Conservation (phyloP, 2,329 filamentous ascomycete species). For the Coleophoma crateriformis region DNA sequence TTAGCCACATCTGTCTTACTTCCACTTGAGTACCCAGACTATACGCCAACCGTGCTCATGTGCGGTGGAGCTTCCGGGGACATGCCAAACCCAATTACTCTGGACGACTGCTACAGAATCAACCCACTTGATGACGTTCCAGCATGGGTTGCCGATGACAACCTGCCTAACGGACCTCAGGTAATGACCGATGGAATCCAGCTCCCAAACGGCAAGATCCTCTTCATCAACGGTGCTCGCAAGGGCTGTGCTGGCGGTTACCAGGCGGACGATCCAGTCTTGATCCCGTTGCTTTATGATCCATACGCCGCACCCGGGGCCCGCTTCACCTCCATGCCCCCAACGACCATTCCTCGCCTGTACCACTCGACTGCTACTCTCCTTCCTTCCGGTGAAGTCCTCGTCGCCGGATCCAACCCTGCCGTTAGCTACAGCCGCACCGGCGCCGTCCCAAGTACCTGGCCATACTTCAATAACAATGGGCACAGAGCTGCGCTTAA, state of each 20-base stretch:
- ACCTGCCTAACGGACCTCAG: not conserved
- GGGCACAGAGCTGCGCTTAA: not conserved
- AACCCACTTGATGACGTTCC: not conserved
- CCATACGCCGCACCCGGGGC: not conserved
- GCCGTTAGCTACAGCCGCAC: not conserved
- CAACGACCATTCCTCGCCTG: not conserved
- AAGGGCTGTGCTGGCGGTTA: not conserved
- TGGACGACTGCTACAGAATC: not conserved
- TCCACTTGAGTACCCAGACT: not conserved
- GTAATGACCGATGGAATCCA: not conserved
- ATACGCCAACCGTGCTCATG: not conserved
- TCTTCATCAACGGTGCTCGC: constrained; percentile 1
- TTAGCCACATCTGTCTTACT: not conserved
- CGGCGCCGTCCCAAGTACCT: not conserved
- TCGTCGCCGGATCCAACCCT: not conserved
- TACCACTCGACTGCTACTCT: not conserved
- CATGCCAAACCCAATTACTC: not conserved
- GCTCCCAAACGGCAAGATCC: not conserved
- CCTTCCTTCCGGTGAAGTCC: not conserved
- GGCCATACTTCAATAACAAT: not conserved
- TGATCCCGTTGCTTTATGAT: not conserved
- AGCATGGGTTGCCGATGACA: not conserved
- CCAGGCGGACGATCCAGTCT: not conserved
- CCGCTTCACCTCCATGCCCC: not conserved
- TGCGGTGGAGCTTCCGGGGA: not conserved